phyloP scores from a whole-genome alignment of 2,329 filamentous ascomycete species.

The Ascochyta lentis region DNA sequence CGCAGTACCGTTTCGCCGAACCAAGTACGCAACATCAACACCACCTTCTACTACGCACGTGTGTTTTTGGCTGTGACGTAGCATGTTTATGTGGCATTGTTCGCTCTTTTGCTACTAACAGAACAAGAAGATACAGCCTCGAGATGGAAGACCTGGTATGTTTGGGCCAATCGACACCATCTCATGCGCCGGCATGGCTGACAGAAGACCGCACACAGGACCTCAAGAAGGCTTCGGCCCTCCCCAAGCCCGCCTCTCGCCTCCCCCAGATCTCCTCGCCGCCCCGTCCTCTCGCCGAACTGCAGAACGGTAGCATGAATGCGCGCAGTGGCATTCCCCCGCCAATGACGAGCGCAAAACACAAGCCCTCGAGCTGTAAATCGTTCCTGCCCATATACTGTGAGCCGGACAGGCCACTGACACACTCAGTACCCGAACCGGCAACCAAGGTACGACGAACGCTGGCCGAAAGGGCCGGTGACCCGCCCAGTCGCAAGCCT shows the following conservation, averaged over 20 bases:
- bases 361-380: slow-evolving; percentile 60
- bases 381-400: slow-evolving; percentile 17
- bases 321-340: slow-evolving; percentile 58
- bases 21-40: slow-evolving; percentile 18
- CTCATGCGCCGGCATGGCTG: slow-evolving; percentile 19
- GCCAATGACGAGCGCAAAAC: slow-evolving; percentile 55
- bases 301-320: slow-evolving; percentile 62
- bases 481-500: slow-evolving; percentile 53
- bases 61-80: slow-evolving; percentile 23
- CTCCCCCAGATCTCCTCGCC: slow-evolving; percentile 34
- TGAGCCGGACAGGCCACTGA: slow-evolving; percentile 26
- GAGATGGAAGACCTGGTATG: slow-evolving; percentile 43
- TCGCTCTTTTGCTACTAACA: slow-evolving; percentile 19
- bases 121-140: slow-evolving; percentile 27
- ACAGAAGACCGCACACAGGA: slow-evolving; percentile 26
- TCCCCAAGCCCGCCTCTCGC: slow-evolving; percentile 38
- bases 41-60: slow-evolving; percentile 23
- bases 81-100: slow-evolving; percentile 34
- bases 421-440: slow-evolving; percentile 53
- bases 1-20: slow-evolving; percentile 7
- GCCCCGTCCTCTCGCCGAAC: slow-evolving; percentile 54
- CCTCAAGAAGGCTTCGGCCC: slow-evolving; percentile 37
- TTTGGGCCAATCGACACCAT: not conserved
- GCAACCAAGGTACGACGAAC: slow-evolving; percentile 58
- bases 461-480: slow-evolving; percentile 56